These are phyloP conservation scores for Didymellaceae sp. DNA, from an alignment of 2,329 filamentous ascomycete species.

Conservation along the genomic window DNA sequence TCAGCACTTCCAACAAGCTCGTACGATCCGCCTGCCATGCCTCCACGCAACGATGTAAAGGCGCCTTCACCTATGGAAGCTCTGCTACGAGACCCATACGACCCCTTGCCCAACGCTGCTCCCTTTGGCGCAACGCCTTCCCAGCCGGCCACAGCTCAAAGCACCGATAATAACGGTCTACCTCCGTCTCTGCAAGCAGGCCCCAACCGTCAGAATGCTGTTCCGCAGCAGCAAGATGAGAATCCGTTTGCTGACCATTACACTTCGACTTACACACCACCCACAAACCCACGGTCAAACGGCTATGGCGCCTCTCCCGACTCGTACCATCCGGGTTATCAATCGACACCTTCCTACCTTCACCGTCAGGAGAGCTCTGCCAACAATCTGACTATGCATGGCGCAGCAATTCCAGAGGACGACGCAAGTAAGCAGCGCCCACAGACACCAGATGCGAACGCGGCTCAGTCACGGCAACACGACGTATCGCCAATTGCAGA, in stretches of 20 bases:
- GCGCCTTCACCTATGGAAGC: constrained; percentile 9
- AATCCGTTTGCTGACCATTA: constrained; percentile 54
- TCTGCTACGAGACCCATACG: constrained; percentile 10
- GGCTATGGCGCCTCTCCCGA: constrained; percentile 32
- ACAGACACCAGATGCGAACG: constrained; percentile 33
- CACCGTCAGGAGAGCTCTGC: constrained; percentile 53
- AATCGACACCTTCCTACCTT: constrained; percentile 52
- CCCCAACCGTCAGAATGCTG: constrained; percentile 20
- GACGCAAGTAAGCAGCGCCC: constrained; percentile 33
- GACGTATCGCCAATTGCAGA: constrained; percentile 48
- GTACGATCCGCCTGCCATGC: constrained; percentile 16
- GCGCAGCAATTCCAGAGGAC: constrained; percentile 42
- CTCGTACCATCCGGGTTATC: constrained; percentile 44
- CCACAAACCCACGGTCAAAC: constrained; percentile 20
- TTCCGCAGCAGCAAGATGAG: constrained; percentile 28
- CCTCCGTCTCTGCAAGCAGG: constrained; percentile 40
- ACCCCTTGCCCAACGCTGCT: constrained; percentile 7
- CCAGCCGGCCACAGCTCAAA: constrained; percentile 20
- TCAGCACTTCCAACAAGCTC: constrained; percentile 23
- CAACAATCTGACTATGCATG: constrained; percentile 56
- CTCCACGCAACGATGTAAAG: constrained; percentile 20
- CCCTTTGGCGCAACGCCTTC: constrained; percentile 2
- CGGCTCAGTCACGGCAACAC: constrained; percentile 21
- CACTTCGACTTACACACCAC: constrained; percentile 41
- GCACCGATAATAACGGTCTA: constrained; percentile 28